Evolutionary conservation across 768 basidiomycete genomes (phyloP).

Genomic region (Termitomyces sp.): DNA sequence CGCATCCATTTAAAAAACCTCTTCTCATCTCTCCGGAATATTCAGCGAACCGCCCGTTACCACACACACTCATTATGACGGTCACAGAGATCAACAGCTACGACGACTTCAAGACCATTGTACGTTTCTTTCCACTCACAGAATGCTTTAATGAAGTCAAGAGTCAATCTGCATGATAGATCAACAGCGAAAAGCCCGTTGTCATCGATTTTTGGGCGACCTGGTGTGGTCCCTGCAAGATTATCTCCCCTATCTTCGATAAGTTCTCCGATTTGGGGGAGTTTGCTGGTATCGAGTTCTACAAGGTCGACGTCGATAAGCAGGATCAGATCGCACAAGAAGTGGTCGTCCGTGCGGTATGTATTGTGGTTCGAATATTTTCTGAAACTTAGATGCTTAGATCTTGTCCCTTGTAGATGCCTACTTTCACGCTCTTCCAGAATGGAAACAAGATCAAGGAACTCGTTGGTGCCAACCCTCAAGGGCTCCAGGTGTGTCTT

Average conservation of each 20-base stretch:
- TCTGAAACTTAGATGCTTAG: background rate
- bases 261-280: constrained; percentile 33
- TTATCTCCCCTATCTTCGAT: constrained; percentile 64
- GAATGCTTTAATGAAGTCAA: background rate
- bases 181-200: constrained; percentile 39
- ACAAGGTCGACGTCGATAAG: constrained; percentile 71
- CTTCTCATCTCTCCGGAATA: background rate
- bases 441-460: constrained; percentile 27
- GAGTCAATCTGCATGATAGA: constrained; percentile 21
- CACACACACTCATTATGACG: constrained; percentile 24
- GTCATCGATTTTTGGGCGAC: constrained; percentile 74
- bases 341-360: constrained; percentile 21
- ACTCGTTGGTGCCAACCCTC: constrained; percentile 44
- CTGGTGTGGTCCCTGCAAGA: constrained; percentile 70
- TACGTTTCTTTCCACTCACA: constrained; percentile 22
- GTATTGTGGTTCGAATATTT: background rate
- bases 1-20: constrained; percentile 1
- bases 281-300: constrained; percentile 43
- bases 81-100: constrained; percentile 30
- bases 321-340: constrained; percentile 48
- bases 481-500: constrained; percentile 31
- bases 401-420: constrained; percentile 14
- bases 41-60: background rate
- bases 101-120: constrained; percentile 36
- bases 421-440: constrained; percentile 34